Evolutionary conservation across 768 basidiomycete species (phyloP).

Genomic region (Ramaria rubella): DNA sequence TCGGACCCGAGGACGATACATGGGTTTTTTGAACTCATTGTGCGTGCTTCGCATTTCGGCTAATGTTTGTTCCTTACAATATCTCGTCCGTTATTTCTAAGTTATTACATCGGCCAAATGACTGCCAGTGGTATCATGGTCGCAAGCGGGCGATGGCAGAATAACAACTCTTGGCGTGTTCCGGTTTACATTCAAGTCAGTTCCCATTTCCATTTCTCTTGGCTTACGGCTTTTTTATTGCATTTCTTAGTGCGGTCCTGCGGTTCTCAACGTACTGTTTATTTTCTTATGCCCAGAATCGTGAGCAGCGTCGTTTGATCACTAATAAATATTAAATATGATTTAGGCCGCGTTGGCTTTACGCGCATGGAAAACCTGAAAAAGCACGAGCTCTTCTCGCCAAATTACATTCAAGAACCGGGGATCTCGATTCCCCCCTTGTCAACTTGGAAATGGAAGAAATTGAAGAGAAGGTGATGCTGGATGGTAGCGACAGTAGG

Average conservation of each 20-base stretch:
- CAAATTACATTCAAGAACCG: constrained; percentile 39
- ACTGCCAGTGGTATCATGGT: constrained; percentile 52
- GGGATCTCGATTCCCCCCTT: constrained; percentile 42
- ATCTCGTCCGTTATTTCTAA: too few species aligned
- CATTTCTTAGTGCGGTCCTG: constrained; percentile 34
- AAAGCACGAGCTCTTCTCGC: constrained; percentile 41
- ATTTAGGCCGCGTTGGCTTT: constrained; percentile 45
- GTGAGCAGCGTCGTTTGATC: constrained; percentile 19
- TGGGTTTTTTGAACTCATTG: constrained; percentile 50
- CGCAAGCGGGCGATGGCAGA: constrained; percentile 37
- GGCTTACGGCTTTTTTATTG: background rate
- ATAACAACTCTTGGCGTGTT: constrained; percentile 42
- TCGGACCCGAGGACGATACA: constrained; percentile 40
- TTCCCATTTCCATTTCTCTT: background rate
- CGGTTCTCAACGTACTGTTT: constrained; percentile 40
- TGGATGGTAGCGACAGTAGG: constrained; percentile 42
- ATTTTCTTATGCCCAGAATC: constrained; percentile 47
- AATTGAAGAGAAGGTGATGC: constrained; percentile 43
- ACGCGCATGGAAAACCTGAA: constrained; percentile 38
- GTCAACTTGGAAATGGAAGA: constrained; percentile 47
- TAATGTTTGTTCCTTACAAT: too few species aligned
- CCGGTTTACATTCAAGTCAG: constrained; percentile 44
- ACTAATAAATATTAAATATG: background rate
- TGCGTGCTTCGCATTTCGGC: constrained; percentile 17
- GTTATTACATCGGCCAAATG: constrained; percentile 50